Conservation (phyloP, 805 yeast species). For the Jamesozyma lodderae region DNA sequence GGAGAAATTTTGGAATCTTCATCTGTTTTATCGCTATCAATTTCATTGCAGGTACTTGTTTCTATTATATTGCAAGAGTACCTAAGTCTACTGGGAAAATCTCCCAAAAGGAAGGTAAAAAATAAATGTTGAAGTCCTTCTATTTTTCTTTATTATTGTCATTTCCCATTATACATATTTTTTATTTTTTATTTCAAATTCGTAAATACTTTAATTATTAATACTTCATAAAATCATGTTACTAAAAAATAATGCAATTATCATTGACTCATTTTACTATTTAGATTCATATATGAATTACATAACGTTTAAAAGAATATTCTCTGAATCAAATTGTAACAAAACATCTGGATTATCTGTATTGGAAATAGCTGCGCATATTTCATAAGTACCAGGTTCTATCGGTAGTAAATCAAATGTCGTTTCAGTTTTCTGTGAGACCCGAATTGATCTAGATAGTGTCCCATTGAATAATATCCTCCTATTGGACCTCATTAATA, state of each 20-base stretch:
- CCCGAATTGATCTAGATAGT: conserved; percentile 38
- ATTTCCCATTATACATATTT: background rate
- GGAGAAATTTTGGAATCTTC: conserved; percentile 58
- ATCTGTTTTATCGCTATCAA: conserved; percentile 43
- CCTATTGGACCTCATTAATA: conserved; percentile 35
- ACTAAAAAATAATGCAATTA: too few species aligned
- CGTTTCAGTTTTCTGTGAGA: conserved; percentile 36
- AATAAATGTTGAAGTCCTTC: background rate
- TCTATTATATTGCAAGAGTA: conserved; percentile 61
- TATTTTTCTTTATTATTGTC: background rate
- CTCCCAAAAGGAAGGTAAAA: background rate
- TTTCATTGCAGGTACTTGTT: conserved; percentile 31
- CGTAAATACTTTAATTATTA: too few species aligned
- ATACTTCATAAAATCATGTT: too few species aligned
- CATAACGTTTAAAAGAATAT: conserved; percentile 1
- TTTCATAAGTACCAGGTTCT: conserved; percentile 73
- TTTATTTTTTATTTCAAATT: background rate
- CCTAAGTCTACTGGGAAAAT: conserved; percentile 38
- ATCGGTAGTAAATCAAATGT: conserved; percentile 48
- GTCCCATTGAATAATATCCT: conserved; percentile 65
- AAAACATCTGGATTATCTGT: conserved; percentile 3
- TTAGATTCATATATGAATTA: too few species aligned
- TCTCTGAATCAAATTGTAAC: conserved; percentile 9
- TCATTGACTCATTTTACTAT: too few species aligned
- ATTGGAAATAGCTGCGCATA: conserved; percentile 40